phyloP scores from a whole-genome alignment of 495 filamentous ascomycete genomes.

The Neurospora sp. region DNA sequence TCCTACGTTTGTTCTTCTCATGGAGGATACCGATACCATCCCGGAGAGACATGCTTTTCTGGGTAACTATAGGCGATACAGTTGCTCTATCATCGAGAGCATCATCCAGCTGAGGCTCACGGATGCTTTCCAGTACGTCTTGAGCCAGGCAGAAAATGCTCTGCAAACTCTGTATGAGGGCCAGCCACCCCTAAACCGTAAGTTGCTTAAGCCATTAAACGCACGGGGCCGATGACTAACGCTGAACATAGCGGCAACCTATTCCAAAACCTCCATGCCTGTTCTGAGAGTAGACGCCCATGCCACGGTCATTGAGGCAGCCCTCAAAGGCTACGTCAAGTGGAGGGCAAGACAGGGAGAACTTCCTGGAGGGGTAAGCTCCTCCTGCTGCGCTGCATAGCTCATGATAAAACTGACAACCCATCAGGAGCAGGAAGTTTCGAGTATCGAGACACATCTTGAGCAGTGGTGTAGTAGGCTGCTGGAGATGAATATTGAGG shows the following conservation, averaged over 20 bases:
- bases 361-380: constrained; percentile 45
- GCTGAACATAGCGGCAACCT: constrained; percentile 46
- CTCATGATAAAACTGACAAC: constrained; percentile 4
- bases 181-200: constrained; percentile 58
- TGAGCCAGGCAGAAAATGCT: constrained; percentile 62
- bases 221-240: constrained; percentile 19
- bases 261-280: constrained; percentile 68
- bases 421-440: constrained; percentile 48
- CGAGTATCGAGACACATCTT: constrained; percentile 53
- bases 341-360: constrained; percentile 52
- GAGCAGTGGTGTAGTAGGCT: constrained; percentile 74
- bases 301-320: constrained; percentile 82
- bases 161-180: constrained; percentile 66
- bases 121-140: constrained; percentile 80
- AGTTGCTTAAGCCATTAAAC: constrained; percentile 13
- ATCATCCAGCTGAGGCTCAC: constrained; percentile 69
- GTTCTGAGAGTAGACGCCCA: constrained; percentile 79
- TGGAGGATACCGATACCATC: constrained; percentile 88
- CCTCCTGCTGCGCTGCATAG: background rate
- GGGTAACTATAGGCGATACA: constrained; percentile 92
- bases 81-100: constrained; percentile 69
- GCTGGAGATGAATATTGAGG: constrained; percentile 65
- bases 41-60: constrained; percentile 94
- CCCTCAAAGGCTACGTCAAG: constrained; percentile 77
- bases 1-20: constrained; percentile 66